Percentiles rank a stretch among this genome's conserved stretches.
These are phyloP conservation scores for Kodamaea plutei DNA, from an alignment of 1,139 yeast genomes.

Conservation along the genomic window DNA sequence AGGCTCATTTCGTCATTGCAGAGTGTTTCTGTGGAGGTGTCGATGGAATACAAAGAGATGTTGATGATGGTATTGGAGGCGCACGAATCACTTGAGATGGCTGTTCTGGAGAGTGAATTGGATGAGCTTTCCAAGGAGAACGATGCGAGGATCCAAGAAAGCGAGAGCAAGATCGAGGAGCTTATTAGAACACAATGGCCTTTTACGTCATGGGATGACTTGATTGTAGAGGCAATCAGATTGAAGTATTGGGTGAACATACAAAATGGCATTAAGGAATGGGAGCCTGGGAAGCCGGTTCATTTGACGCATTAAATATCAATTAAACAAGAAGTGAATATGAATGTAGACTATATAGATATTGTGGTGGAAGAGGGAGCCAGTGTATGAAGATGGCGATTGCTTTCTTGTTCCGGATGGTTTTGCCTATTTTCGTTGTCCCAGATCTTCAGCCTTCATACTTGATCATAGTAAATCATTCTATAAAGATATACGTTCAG, in stretches of 20 bases:
- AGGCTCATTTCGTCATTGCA: constrained; percentile 32
- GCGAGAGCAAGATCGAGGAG: constrained; percentile 29
- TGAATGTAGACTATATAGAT: too few species aligned
- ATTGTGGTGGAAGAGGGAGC: too few species aligned
- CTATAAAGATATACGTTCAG: too few species aligned
- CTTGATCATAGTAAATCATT: too few species aligned
- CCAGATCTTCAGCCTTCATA: too few species aligned
- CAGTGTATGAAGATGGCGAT: too few species aligned
- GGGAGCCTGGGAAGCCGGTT: constrained; percentile 71
- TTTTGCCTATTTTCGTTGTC: too few species aligned
- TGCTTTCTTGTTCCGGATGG: too few species aligned
- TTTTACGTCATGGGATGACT: constrained; percentile 44
- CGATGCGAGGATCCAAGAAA: constrained; percentile 43
- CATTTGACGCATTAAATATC: constrained; percentile 50
- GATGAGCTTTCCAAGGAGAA: constrained; percentile 52
- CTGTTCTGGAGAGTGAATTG: constrained; percentile 55
- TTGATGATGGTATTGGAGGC: constrained; percentile 75
- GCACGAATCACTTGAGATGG: constrained; percentile 70
- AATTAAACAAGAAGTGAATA: too few species aligned
- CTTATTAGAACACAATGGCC: constrained; percentile 30
- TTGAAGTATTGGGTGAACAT: constrained; percentile 85
- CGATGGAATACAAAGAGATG: constrained; percentile 50
- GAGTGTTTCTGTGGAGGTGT: constrained; percentile 23
- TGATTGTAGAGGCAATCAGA: constrained; percentile 64
- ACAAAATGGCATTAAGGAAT: constrained; percentile 66